Evolutionary conservation across 805 yeast species (phyloP).

Genomic region (Tetrapisispora iriomotensis): DNA sequence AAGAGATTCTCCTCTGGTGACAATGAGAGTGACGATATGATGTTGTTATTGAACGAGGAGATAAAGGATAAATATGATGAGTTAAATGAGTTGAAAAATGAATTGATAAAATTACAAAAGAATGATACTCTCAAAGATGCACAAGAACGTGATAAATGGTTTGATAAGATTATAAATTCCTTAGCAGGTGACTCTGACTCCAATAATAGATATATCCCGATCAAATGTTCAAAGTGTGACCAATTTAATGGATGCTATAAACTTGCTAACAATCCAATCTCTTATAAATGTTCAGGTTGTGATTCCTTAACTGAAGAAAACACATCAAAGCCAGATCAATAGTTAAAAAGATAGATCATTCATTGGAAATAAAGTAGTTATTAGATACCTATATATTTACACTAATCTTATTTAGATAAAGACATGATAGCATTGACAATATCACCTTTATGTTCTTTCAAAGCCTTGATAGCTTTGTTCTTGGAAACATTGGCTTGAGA

Average conservation of each 20-base stretch:
- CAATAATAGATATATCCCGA: conserved; percentile 9
- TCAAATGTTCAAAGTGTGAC: conserved; percentile 21
- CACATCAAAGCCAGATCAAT: background rate
- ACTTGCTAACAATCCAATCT: conserved; percentile 13
- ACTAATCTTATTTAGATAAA: conserved; percentile 32
- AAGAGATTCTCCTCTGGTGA: conserved; percentile 50
- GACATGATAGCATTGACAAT: conserved; percentile 95
- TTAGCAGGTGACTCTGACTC: conserved; percentile 25
- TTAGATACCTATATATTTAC: conserved; percentile 1
- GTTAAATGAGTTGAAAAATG: conserved; percentile 31
- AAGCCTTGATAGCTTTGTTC: conserved; percentile 84
- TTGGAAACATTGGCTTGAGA: conserved; percentile 88
- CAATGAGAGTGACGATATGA: conserved; percentile 38
- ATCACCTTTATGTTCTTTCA: conserved; percentile 82
- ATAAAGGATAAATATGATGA: conserved; percentile 32
- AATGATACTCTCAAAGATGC: conserved; percentile 8
- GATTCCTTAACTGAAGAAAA: conserved; percentile 9
- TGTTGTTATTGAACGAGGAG: conserved; percentile 36
- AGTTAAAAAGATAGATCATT: too few relatives aligned
- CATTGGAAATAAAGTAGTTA: background rate
- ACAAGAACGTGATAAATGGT: conserved; percentile 27
- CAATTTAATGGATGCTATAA: conserved; percentile 19
- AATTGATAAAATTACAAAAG: conserved; percentile 14
- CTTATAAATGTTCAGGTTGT: conserved; percentile 24
- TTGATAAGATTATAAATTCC: conserved; percentile 24